Base-by-base conservation (phyloP, 164 flowering plant genomes). In the Echeveria elegans region DNA sequence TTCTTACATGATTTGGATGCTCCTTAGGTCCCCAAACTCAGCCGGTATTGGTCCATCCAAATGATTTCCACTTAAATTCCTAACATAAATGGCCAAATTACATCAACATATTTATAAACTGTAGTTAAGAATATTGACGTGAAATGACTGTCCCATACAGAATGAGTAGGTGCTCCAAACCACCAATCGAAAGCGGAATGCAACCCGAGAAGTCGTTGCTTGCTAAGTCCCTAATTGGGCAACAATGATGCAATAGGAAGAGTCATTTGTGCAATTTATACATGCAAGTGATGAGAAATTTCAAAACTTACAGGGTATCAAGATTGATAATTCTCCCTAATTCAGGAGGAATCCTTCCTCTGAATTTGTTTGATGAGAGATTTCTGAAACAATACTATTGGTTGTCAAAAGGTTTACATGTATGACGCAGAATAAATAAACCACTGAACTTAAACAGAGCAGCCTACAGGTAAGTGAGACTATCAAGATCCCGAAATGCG, bases 391-490 rank as follows among this genome's bases (percentile, higher is more conserved):
- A 37, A 5, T 9, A 10, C 5, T 9, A n/a, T n/a, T 14, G 10
- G 23, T 9, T 10, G 18, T 24, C 28, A 23, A 10, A 21, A 34
- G n/a, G 0, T 63, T 6, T 10, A 12, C 14, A 2, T 41, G n/a
- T 2, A 4, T 8, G 24, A 36, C 1, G 12, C 7, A 21, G 18
- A 36, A 4, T 23, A 11, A 63, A 34, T 2, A 15, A 34, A 23
- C 37, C 26, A 32, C 65, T 12, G 15, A 63, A 12, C 19, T n/a
- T 21, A 10, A 0, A 18, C 1, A 37, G 29, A 1, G 10, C 34
- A 43, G 72, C 98, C 78, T 80, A 93, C 98, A 93, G 75, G 60
- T 85, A 86, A 11, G 97, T 93, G 47, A 93, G 73, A 74, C 97
- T 90, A 73, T 74, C 88, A 1, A 93, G 79, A 71, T 82, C 71